A percentile compares a stretch with the other conserved stretches of the same genome.
Conservation (phyloP, 495 filamentous ascomycete species). For the Hypoxylon trugodes region DNA sequence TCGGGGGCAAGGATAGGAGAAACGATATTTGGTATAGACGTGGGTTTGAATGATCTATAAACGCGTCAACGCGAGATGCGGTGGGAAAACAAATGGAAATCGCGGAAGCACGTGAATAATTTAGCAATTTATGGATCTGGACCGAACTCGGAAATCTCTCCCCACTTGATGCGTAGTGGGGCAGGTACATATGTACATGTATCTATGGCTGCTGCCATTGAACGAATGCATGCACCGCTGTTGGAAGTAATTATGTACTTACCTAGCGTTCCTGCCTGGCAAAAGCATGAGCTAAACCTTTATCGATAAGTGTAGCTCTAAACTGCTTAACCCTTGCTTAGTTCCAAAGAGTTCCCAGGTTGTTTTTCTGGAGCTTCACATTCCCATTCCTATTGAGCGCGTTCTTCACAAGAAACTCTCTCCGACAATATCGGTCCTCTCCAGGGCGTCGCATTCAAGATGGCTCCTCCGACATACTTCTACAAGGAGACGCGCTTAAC, state of each 20-base stretch:
- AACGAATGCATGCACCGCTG: too few species aligned
- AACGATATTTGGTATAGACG: not conserved
- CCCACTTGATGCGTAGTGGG: not conserved
- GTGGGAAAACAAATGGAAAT: slow-evolving; percentile 41
- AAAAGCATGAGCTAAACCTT: not conserved
- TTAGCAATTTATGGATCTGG: slow-evolving; percentile 11
- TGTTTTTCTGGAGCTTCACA: slow-evolving; percentile 29
- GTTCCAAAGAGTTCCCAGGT: not conserved
- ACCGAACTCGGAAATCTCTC: not conserved
- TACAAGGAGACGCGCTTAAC: slow-evolving; percentile 90
- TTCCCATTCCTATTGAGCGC: slow-evolving; percentile 20
- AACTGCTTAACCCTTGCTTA: not conserved
- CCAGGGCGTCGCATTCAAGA: slow-evolving; percentile 46
- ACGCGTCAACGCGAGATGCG: slow-evolving; percentile 43
- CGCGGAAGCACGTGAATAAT: slow-evolving; percentile 45
- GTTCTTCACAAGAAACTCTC: slow-evolving; percentile 9
- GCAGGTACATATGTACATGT: too few species aligned
- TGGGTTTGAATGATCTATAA: slow-evolving; percentile 10
- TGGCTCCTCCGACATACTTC: slow-evolving; percentile 60
- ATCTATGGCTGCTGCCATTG: too few species aligned
- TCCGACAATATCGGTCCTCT: slow-evolving; percentile 14
- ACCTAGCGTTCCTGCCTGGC: not conserved
- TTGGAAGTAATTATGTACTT: too few species aligned
- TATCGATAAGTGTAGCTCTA: slow-evolving; percentile 32
- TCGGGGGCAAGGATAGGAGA: not conserved